Conservation (phyloP, 495 filamentous ascomycete species). For the Viridothelium virens region DNA sequence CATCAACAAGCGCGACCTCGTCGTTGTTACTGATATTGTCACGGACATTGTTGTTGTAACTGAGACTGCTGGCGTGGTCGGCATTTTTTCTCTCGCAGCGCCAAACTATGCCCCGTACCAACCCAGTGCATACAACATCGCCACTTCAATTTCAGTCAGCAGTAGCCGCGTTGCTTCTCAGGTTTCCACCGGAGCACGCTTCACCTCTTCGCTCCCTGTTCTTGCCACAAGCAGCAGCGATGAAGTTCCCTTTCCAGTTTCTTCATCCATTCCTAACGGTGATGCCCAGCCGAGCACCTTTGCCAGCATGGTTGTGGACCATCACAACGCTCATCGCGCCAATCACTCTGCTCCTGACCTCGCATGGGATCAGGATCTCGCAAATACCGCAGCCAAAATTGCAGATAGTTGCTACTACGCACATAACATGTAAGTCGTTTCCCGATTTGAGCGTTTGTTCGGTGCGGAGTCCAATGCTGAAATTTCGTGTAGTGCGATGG, state of each 20-base stretch:
- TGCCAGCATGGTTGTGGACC: constrained; percentile 46
- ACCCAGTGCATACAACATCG: background rate
- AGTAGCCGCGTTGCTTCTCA: background rate
- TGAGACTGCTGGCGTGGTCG: constrained; percentile 23
- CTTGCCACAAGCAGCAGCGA: constrained; percentile 10
- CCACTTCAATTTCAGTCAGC: background rate
- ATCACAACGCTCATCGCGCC: constrained; percentile 81
- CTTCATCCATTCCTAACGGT: constrained; percentile 12
- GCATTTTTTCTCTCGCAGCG: constrained; percentile 10
- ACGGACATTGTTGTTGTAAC: constrained; percentile 53
- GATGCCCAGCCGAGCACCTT: constrained; percentile 31
- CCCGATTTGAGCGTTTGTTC: constrained; percentile 9
- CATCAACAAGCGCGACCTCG: constrained; percentile 42
- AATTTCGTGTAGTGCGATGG: constrained; percentile 25
- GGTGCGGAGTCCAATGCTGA: constrained; percentile 15
- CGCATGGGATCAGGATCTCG: constrained; percentile 54
- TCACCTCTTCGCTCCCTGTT: background rate
- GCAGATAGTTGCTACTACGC: constrained; percentile 58
- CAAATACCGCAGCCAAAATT: constrained; percentile 46
- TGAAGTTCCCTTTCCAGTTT: constrained; percentile 11
- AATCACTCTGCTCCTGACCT: constrained; percentile 67
- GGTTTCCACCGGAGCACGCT: background rate
- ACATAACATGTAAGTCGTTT: constrained; percentile 63
- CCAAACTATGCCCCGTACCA: background rate
- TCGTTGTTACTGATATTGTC: constrained; percentile 49